These are phyloP conservation scores for Neofusicoccum sp. DNA, from an alignment of 2,329 filamentous ascomycete species.

Conservation along the genomic window DNA sequence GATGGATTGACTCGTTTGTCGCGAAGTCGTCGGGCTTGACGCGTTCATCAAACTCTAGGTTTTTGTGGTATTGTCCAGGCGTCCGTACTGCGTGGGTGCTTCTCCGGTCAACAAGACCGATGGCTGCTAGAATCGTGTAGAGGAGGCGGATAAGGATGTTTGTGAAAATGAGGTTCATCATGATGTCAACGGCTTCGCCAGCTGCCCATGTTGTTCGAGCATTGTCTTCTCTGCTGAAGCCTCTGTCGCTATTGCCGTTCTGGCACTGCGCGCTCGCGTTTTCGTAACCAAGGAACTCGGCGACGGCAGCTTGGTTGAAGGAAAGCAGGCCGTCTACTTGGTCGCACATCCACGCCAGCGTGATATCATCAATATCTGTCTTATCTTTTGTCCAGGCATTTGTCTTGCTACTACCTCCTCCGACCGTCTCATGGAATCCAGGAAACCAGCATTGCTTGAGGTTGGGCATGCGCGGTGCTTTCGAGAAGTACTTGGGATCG, in stretches of 20 bases:
- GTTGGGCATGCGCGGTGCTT: neutral
- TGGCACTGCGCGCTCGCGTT: neutral
- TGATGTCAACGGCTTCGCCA: neutral
- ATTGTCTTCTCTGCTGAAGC: too few species aligned
- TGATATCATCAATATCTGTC: slow-evolving; percentile 38
- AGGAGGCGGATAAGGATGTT: too few species aligned
- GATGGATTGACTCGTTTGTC: slow-evolving; percentile 17
- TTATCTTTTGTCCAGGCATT: slow-evolving; percentile 4
- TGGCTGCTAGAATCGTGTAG: too few species aligned
- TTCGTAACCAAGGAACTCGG: neutral
- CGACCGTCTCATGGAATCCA: slow-evolving; percentile 56
- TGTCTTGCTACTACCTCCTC: slow-evolving; percentile 46
- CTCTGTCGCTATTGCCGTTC: too few species aligned
- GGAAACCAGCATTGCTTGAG: slow-evolving; percentile 61
- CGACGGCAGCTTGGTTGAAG: slow-evolving; percentile 2
- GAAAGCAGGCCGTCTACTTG: slow-evolving; percentile 16
- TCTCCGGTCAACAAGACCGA: too few species aligned
- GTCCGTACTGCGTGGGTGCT: neutral
- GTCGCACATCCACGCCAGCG: slow-evolving; percentile 46
- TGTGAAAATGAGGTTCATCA: neutral
- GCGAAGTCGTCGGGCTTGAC: neutral
- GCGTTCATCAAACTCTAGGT: neutral
- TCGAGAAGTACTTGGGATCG: neutral
- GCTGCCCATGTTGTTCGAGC: too few species aligned
- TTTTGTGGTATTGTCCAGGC: slow-evolving; percentile 11